Percentiles rank a stretch among this genome's conserved stretches.
These are phyloP conservation scores for Coemansia sp. DNA, from an alignment of 192 early-diverging fungal species.

Conservation along the genomic window DNA sequence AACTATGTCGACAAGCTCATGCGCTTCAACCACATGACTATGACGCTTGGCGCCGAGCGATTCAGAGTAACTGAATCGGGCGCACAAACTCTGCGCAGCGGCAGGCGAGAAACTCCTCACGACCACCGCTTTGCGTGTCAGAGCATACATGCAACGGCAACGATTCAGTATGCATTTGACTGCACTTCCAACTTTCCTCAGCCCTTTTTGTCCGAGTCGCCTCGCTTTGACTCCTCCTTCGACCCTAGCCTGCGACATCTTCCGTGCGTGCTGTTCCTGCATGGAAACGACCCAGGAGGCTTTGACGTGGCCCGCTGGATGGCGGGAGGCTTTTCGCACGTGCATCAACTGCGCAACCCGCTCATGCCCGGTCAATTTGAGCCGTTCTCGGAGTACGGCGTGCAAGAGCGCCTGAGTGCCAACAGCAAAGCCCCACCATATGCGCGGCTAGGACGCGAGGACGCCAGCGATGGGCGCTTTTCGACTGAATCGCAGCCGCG, in stretches of 20 bases:
- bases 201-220: constrained; percentile 45
- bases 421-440: background rate
- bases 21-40: constrained; percentile 58
- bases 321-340: constrained; percentile 52
- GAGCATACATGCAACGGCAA: constrained; percentile 28
- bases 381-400: constrained; percentile 43
- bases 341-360: constrained; percentile 46
- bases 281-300: constrained; percentile 50
- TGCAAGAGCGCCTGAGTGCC: constrained; percentile 17
- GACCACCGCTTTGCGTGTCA: constrained; percentile 20
- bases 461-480: background rate
- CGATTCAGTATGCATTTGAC: constrained; percentile 57
- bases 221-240: constrained; percentile 56
- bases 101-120: constrained; percentile 3
- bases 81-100: constrained; percentile 7
- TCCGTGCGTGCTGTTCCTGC: constrained; percentile 54
- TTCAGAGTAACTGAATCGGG: constrained; percentile 29
- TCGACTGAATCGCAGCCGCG: background rate
- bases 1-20: constrained; percentile 54
- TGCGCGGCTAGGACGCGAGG: background rate
- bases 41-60: constrained; percentile 49
- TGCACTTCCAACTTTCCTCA: constrained; percentile 50
- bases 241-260: constrained; percentile 54
- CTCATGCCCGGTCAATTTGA: constrained; percentile 53
- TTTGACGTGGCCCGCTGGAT: constrained; percentile 60